phyloP scores from a whole-genome alignment of 345 rosid species.

The Salix koriyanagi region DNA sequence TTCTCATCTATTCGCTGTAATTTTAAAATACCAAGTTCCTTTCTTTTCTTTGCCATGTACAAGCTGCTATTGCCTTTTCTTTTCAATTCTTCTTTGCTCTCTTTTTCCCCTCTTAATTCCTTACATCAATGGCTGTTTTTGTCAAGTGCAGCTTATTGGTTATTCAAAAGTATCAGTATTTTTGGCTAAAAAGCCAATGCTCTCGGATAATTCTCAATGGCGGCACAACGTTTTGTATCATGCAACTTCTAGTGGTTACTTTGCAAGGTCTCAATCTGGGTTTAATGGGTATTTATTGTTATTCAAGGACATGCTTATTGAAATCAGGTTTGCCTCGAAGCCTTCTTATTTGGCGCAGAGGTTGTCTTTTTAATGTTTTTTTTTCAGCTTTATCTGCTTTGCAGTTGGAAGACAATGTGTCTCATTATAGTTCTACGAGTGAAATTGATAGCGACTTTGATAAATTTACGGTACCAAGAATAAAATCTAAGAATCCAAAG shows the following conservation, averaged over 20 bases:
- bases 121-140: not conserved
- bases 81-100: too few relatives aligned
- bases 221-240: not conserved
- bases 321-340: conserved; percentile 10
- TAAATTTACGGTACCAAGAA: conserved; percentile 1
- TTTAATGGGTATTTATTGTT: conserved; percentile 27
- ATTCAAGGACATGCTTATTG: conserved; percentile 14
- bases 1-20: too few relatives aligned
- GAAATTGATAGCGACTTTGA: not conserved
- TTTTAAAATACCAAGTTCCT: too few relatives aligned
- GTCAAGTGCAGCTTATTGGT: not conserved
- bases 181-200: not conserved
- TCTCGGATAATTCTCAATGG: not conserved
- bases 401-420: conserved; percentile 29
- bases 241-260: conserved; percentile 1
- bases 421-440: conserved; percentile 19
- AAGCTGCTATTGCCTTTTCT: too few relatives aligned
- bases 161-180: not conserved
- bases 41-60: too few relatives aligned
- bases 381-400: conserved; percentile 28
- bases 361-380: conserved; percentile 6
- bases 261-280: not conserved
- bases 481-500: not conserved
- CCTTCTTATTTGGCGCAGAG: not conserved
- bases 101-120: too few relatives aligned